Percentiles rank a stretch among this genome's conserved stretches.
Conservation (phyloP, 148 eudicot genomes). For the Rhododendron williamsianum region DNA sequence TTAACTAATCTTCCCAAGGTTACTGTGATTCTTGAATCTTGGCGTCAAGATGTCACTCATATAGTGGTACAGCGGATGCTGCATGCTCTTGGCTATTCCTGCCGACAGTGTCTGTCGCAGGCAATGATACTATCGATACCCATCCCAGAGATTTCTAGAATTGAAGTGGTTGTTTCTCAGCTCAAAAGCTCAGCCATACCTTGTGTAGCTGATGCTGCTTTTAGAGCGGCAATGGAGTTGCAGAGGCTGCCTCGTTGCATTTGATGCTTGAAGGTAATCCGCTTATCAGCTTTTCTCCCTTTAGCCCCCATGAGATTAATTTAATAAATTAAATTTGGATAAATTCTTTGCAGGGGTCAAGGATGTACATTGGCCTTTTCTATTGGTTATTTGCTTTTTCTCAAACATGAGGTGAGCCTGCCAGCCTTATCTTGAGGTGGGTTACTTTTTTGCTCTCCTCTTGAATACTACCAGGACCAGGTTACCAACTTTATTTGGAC, state of each 20-base stretch:
- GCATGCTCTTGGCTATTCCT: constrained; percentile 75
- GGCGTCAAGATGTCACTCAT: constrained; percentile 28
- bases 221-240: constrained; percentile 54
- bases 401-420: background rate
- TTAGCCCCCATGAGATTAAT: background rate
- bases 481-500: background rate
- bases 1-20: constrained; percentile 68
- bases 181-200: constrained; percentile 39
- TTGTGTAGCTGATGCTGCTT: constrained; percentile 47
- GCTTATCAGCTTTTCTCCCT: background rate
- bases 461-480: background rate
- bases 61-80: constrained; percentile 52
- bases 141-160: constrained; percentile 49
- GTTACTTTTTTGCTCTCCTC: background rate
- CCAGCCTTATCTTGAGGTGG: background rate
- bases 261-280: constrained; percentile 24
- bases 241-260: constrained; percentile 62
- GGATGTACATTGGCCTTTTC: constrained; percentile 5
- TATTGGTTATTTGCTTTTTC: background rate
- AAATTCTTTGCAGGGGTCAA: constrained; percentile 7
- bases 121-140: constrained; percentile 69
- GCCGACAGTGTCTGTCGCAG: constrained; percentile 64
- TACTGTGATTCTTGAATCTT: constrained; percentile 39
- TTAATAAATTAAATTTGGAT: background rate
- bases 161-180: constrained; percentile 41